Base-by-base conservation (phyloP, 352 stramenopile genomes). In the Pythium grandisporangium region DNA sequence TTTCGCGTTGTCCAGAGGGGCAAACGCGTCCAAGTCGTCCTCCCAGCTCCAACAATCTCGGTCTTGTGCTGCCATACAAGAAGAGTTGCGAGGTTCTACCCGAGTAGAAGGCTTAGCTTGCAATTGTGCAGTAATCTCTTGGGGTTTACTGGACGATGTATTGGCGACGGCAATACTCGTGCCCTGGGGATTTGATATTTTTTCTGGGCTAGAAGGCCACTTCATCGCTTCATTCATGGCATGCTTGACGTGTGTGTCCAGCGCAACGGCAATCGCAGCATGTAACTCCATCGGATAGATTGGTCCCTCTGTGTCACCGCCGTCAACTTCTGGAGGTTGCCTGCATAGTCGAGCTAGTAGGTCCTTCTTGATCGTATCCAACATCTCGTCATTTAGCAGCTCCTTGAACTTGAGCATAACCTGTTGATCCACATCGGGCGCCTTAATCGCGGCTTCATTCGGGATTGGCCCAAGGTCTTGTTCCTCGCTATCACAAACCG, bases 301-400 rank as follows among this genome's bases (percentile, higher is more conserved):
- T n/a, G n/a, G n/a, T n/a, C n/a, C n/a, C n/a, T n/a, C n/a, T n/a
- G n/a, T n/a, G 13, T 78, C 60, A 3, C 41, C 45, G 26, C 38
- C 42, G 13, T 61, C 48, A 32, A 41, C 52, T 48, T 4, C 50
- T 42, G 17, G 12, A 12, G 2, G 22, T 37, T 82, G 64, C 8
- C 46, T 51, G 11, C 63, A 71, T 2, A 86, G 42, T 19, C 74
- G 72, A 7, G 67, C 57, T 37, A 66, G 77, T 27, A 84, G 72
- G 11, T 84, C 70, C 10, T 69, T 59, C 52, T 82, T 84, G 34
- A 86, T 73, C 12, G 66, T 47, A 16, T 81, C 66, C 1, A 86
- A 41, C 38, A 81, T 61, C 21, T 73, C 53, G 0, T 55, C 32
- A 12, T 59, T 83, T 21, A 81, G 37, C 0, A 83, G 41, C 21